Evolutionary conservation across 2,329 filamentous ascomycete genomes (phyloP).

Genomic region (Sarocladiaceae sp.): DNA sequence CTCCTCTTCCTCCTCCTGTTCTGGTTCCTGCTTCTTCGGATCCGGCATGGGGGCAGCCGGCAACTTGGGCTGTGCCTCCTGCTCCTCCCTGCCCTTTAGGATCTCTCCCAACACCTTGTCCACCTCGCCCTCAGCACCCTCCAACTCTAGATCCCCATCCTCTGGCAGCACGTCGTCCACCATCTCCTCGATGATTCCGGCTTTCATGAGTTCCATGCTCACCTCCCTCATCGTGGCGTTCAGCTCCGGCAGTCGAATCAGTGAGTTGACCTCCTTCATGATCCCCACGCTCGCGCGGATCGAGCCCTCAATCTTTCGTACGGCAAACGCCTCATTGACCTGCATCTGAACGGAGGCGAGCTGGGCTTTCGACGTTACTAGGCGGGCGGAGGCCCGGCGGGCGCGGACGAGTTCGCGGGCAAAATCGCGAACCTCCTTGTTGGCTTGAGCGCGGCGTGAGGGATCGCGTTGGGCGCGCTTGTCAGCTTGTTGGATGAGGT

Average conservation of each 20-base stretch:
- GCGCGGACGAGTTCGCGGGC: conserved; percentile 80
- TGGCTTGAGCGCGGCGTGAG: conserved; percentile 69
- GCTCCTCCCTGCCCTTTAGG: conserved; percentile 62
- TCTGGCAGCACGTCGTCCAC: conserved; percentile 79
- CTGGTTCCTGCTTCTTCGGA: conserved; percentile 45
- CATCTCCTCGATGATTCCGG: conserved; percentile 98
- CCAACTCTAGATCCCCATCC: conserved; percentile 63
- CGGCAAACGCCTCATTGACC: conserved; percentile 91
- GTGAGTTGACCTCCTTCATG: conserved; percentile 91
- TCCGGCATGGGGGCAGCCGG: conserved; percentile 50
- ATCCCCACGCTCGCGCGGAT: conserved; percentile 82
- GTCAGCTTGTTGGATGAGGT: conserved; percentile 76
- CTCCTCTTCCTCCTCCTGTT: conserved; percentile 68
- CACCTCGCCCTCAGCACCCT: conserved; percentile 70
- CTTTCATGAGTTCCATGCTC: conserved; percentile 81
- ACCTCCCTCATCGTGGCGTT: conserved; percentile 86
- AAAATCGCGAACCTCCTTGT: conserved; percentile 78
- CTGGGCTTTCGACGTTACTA: conserved; percentile 86
- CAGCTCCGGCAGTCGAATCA: conserved; percentile 79
- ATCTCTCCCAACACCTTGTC: conserved; percentile 92
- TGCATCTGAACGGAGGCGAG: conserved; percentile 93
- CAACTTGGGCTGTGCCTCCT: conserved; percentile 49
- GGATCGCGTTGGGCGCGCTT: conserved; percentile 76
- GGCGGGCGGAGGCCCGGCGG: conserved; percentile 65
- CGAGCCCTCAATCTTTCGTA: conserved; percentile 91